phyloP scores from a whole-genome alignment of 495 filamentous ascomycete genomes.

The Talaromyces wortmannii region DNA sequence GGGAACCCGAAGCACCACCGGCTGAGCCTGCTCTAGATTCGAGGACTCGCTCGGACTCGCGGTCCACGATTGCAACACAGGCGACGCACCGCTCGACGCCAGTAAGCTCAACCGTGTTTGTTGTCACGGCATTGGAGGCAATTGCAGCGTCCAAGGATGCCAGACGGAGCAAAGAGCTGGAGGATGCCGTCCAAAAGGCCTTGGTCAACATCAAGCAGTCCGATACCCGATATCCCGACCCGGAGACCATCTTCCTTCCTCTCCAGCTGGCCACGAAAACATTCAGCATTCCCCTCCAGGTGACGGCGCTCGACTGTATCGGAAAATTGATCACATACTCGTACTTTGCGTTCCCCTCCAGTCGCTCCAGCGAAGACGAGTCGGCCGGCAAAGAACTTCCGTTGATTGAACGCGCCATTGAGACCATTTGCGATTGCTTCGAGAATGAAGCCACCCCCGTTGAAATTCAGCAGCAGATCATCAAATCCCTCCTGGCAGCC shows the following conservation, averaged over 20 bases:
- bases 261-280: constrained; percentile 82
- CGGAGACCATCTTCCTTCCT: constrained; percentile 86
- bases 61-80: constrained; percentile 49
- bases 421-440: constrained; percentile 99
- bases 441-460: constrained; percentile 87
- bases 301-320: constrained; percentile 92
- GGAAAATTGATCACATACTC: constrained; percentile 98
- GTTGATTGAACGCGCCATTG: constrained; percentile 94
- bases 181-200: constrained; percentile 72
- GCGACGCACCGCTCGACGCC: constrained; percentile 46
- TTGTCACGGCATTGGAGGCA: constrained; percentile 82
- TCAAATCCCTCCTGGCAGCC: constrained; percentile 91
- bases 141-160: constrained; percentile 88
- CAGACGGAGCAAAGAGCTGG: constrained; percentile 68
- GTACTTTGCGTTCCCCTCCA: constrained; percentile 78
- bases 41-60: constrained; percentile 49
- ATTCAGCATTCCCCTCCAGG: constrained; percentile 73
- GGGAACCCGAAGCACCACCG: neutral
- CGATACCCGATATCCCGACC: constrained; percentile 63
- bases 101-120: constrained; percentile 91
- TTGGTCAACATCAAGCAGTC: constrained; percentile 74
- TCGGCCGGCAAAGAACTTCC: constrained; percentile 45
- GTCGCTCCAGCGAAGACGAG: constrained; percentile 27
- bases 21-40: constrained; percentile 10
- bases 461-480: constrained; percentile 93